These are phyloP conservation scores for Cladosporium halotolerans DNA, from an alignment of 2,329 filamentous ascomycete species.

Conservation along the genomic window DNA sequence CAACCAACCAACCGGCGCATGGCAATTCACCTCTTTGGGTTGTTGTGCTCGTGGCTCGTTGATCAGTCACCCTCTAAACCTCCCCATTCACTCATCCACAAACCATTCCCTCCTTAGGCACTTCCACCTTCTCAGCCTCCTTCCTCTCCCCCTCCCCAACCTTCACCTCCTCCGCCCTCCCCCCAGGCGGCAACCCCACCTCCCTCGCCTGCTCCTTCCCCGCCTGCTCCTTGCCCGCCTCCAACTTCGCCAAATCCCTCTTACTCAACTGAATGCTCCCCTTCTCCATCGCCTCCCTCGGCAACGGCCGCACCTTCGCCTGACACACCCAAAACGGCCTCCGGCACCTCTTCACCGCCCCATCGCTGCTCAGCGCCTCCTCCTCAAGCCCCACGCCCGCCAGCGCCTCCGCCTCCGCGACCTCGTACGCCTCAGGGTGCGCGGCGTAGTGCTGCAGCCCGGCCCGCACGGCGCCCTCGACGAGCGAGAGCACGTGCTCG, in stretches of 20 bases:
- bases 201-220: neutral
- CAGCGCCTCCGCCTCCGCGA: slow-evolving; percentile 23
- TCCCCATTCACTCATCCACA: slow-evolving; percentile 30
- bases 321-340: slow-evolving; percentile 88
- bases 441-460: slow-evolving; percentile 63
- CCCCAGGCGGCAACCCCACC: slow-evolving; percentile 5
- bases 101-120: slow-evolving; percentile 40
- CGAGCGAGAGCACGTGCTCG: slow-evolving; percentile 67
- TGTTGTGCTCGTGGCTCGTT: no score
- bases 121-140: slow-evolving; percentile 24
- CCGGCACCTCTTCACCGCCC: slow-evolving; percentile 65
- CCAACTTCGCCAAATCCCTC: slow-evolving; percentile 26
- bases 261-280: slow-evolving; percentile 30
- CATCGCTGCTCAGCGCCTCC: slow-evolving; percentile 34
- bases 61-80: no score
- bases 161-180: slow-evolving; percentile 2
- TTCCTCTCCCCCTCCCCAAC: neutral
- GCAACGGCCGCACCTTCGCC: slow-evolving; percentile 77
- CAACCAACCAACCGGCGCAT: no score
- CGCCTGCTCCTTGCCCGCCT: slow-evolving; percentile 20
- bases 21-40: no score
- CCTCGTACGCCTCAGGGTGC: slow-evolving; percentile 33
- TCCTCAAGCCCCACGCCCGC: slow-evolving; percentile 15
- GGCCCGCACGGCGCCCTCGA: slow-evolving; percentile 67
- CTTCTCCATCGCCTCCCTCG: slow-evolving; percentile 63